Conservation (phyloP, 768 basidiomycete genomes). For the Paxillus ammoniavirescens region DNA sequence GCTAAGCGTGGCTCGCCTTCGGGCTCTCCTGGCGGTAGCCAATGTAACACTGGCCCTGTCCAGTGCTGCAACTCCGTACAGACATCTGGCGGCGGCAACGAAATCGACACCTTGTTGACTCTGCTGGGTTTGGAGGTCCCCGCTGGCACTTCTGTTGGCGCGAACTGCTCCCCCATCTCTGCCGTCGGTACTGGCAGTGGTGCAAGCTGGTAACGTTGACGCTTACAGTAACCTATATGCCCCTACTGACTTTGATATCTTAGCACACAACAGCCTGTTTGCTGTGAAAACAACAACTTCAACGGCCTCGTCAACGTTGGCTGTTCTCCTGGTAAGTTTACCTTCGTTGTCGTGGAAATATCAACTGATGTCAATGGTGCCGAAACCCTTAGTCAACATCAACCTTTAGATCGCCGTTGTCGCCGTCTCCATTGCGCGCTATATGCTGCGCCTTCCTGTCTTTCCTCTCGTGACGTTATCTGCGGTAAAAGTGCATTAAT, state of each 20-base stretch:
- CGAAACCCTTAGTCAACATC: constrained; percentile 13
- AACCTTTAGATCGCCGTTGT: constrained; percentile 9
- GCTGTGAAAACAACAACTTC: constrained; percentile 39
- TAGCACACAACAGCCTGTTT: constrained; percentile 37
- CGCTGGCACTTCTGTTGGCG: constrained; percentile 13
- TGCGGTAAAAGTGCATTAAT: constrained; percentile 6
- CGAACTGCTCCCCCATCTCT: constrained; percentile 34
- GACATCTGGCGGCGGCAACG: fast-evolving
- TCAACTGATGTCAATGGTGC: neutral
- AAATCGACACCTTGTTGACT: neutral
- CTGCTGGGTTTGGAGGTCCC: neutral
- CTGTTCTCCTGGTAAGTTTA: constrained; percentile 37
- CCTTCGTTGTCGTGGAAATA: neutral
- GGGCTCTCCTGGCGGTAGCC: constrained; percentile 13
- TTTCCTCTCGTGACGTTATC: constrained; percentile 5
- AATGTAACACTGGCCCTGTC: constrained; percentile 16
- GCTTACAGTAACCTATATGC: fast-evolving
- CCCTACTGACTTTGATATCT: constrained; percentile 1
- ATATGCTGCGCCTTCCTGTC: constrained; percentile 14
- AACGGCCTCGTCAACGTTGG: constrained; percentile 37
- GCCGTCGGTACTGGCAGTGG: constrained; percentile 20
- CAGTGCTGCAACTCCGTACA: constrained; percentile 19
- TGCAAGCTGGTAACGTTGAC: constrained; percentile 16
- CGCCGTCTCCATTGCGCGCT: neutral
- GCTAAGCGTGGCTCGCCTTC: constrained; percentile 40